phyloP scores from a whole-genome alignment of 1,284 basidiomycete genomes.

The Cerioporus squamosus region DNA sequence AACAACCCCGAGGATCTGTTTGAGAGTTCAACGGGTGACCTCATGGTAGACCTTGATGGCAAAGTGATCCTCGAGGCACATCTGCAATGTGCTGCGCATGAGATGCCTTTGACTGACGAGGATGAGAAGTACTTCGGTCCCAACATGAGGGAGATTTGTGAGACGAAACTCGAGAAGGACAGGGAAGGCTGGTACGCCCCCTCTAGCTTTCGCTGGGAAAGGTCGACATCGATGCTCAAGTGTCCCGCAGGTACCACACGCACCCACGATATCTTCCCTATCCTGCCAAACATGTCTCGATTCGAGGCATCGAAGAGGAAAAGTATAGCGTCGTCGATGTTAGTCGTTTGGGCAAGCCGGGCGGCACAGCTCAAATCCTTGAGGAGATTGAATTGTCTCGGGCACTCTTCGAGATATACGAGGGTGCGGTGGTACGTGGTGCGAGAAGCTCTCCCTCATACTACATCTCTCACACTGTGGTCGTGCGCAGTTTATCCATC shows the following conservation, averaged over 20 bases:
- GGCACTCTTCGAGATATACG: constrained; percentile 85
- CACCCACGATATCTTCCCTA: constrained; percentile 80
- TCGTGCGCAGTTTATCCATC: constrained; percentile 72
- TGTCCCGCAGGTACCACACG: constrained; percentile 71
- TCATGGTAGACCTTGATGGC: constrained; percentile 78
- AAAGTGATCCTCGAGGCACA: constrained; percentile 83
- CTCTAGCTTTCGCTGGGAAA: background rate
- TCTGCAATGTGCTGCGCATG: constrained; percentile 86
- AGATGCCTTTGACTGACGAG: constrained; percentile 78
- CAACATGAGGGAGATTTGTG: constrained; percentile 58
- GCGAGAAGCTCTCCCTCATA: background rate
- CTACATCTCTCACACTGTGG: background rate
- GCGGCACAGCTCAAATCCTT: constrained; percentile 55
- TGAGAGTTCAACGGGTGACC: constrained; percentile 61
- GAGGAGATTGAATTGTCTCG: constrained; percentile 90
- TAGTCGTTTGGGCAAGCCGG: constrained; percentile 43
- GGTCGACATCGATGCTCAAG: background rate
- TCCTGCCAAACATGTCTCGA: constrained; percentile 75
- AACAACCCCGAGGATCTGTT: constrained; percentile 76
- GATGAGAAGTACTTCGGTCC: constrained; percentile 81
- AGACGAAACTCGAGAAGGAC: constrained; percentile 59
- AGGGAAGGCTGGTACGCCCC: constrained; percentile 68
- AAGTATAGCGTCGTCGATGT: constrained; percentile 80
- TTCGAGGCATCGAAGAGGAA: constrained; percentile 81
- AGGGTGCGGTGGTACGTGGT: constrained; percentile 71